Conservation (phyloP, 352 stramenopile species). For the Pythium dissotocum region DNA sequence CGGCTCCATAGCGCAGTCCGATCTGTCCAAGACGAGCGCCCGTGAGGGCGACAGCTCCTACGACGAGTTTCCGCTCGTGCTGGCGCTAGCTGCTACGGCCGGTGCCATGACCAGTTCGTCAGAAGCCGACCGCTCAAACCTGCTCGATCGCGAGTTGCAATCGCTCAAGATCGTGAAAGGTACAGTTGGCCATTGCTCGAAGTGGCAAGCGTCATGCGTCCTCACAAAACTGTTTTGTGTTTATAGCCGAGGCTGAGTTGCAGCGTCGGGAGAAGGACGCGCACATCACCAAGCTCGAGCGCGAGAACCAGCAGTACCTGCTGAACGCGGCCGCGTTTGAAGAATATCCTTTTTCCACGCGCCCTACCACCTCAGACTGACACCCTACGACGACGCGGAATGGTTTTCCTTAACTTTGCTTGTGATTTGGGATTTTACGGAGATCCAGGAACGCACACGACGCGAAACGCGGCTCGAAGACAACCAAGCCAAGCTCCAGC, state of each 20-base stretch:
- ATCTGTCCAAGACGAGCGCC: constrained; percentile 69
- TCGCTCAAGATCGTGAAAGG: constrained; percentile 54
- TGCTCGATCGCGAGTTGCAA: constrained; percentile 59
- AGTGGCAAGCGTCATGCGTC: constrained; percentile 1
- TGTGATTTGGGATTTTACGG: constrained; percentile 43
- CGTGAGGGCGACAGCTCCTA: constrained; percentile 69
- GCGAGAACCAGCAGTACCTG: constrained; percentile 84
- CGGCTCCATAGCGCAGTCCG: constrained; percentile 62
- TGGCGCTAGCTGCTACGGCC: constrained; percentile 73
- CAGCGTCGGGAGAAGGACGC: constrained; percentile 21
- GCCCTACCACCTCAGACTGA: background rate
- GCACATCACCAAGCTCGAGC: constrained; percentile 73
- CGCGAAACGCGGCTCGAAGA: constrained; percentile 66
- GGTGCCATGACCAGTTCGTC: constrained; percentile 72
- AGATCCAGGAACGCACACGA: constrained; percentile 77
- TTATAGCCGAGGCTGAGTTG: constrained; percentile 7
- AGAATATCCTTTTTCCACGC: constrained; percentile 73
- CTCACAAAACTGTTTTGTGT: background rate
- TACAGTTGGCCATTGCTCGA: background rate
- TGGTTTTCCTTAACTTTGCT: constrained; percentile 57
- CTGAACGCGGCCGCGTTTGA: constrained; percentile 80
- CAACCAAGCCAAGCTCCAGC: constrained; percentile 63
- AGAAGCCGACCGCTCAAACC: constrained; percentile 60
- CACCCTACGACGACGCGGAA: background rate
- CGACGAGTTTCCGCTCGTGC: constrained; percentile 75